A percentile compares a stretch with the other conserved stretches of the same genome.
Evolutionary conservation across 768 basidiomycete species (phyloP).

Genomic region (Russula ochroleuca): DNA sequence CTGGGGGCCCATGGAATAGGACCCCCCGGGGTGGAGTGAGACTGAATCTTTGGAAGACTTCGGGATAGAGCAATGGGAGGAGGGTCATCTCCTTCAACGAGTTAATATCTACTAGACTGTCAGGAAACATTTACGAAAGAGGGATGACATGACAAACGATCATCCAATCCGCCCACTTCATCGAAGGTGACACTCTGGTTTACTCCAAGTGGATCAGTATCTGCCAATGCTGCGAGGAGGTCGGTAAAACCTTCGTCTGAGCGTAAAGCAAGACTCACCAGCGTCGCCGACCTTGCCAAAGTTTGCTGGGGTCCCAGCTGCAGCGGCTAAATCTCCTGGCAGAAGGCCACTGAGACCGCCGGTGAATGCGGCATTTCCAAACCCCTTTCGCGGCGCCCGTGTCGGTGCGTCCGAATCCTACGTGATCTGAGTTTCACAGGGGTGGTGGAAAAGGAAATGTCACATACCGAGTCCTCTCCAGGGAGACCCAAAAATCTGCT

Average conservation of each 20-base stretch:
- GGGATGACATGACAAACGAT: conserved; percentile 51
- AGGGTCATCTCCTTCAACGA: conserved; percentile 98
- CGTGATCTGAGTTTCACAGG: conserved; percentile 7
- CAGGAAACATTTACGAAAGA: conserved; percentile 2
- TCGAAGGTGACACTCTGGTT: conserved; percentile 93
- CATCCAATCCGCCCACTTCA: conserved; percentile 92
- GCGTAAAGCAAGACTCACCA: conserved; percentile 40
- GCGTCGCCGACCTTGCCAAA: conserved; percentile 81
- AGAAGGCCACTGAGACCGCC: conserved; percentile 58
- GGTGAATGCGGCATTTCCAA: conserved; percentile 41
- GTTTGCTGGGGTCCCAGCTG: conserved; percentile 78
- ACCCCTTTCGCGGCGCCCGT: conserved; percentile 65
- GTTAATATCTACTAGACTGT: conserved; percentile 69
- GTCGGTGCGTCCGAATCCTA: conserved; percentile 71
- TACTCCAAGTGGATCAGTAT: conserved; percentile 92
- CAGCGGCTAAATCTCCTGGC: conserved; percentile 56
- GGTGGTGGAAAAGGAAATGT: background rate
- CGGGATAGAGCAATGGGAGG: conserved; percentile 90
- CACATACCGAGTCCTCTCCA: conserved; percentile 60
- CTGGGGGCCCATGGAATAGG: conserved; percentile 95
- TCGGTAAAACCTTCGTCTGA: conserved; percentile 22
- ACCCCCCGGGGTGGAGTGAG: conserved; percentile 96
- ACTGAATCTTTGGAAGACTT: conserved; percentile 90
- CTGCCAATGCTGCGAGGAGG: conserved; percentile 64
- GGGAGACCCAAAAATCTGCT: conserved; percentile 73